Percentiles rank a stretch among this genome's conserved stretches.
Evolutionary conservation across 2,329 filamentous ascomycete species (phyloP).

Genomic region (Paracamarosporium sp.): DNA sequence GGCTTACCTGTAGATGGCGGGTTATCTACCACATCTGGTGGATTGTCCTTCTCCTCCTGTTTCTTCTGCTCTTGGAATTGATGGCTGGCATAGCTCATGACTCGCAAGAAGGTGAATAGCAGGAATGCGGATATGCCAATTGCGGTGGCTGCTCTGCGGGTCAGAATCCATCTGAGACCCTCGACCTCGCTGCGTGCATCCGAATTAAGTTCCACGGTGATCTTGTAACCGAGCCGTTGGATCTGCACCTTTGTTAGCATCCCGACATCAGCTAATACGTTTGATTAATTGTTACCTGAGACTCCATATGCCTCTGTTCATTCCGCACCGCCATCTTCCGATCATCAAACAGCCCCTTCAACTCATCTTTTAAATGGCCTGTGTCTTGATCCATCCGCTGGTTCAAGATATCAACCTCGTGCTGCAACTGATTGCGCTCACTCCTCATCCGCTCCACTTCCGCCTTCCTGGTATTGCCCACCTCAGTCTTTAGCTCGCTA

Average conservation of each 20-base stretch:
- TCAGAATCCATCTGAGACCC: conserved; percentile 84
- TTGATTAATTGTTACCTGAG: conserved; percentile 62
- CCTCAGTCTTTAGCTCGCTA: conserved; percentile 86
- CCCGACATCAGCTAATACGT: background rate
- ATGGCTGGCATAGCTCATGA: conserved; percentile 48
- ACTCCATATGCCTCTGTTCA: conserved; percentile 85
- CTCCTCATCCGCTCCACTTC: conserved; percentile 83
- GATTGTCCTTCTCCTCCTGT: conserved; percentile 29
- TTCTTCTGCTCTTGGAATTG: conserved; percentile 49
- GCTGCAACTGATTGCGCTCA: conserved; percentile 84
- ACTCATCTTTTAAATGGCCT: conserved; percentile 80
- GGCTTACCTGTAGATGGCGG: conserved; percentile 9
- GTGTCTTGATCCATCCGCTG: conserved; percentile 88
- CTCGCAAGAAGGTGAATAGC: conserved; percentile 50
- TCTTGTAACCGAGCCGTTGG: conserved; percentile 95
- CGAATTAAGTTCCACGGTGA: conserved; percentile 86
- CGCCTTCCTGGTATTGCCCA: conserved; percentile 76
- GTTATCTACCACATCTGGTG: conserved; percentile 21
- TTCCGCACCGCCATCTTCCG: conserved; percentile 90
- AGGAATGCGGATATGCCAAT: conserved; percentile 58
- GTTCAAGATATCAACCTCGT: conserved; percentile 90
- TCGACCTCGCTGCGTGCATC: conserved; percentile 94
- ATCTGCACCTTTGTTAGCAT: conserved; percentile 60
- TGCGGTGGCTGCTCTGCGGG: conserved; percentile 67
- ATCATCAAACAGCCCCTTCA: conserved; percentile 97